These are phyloP conservation scores for Hemileccinum rubropunctum DNA, from an alignment of 768 basidiomycete species.

Conservation along the genomic window DNA sequence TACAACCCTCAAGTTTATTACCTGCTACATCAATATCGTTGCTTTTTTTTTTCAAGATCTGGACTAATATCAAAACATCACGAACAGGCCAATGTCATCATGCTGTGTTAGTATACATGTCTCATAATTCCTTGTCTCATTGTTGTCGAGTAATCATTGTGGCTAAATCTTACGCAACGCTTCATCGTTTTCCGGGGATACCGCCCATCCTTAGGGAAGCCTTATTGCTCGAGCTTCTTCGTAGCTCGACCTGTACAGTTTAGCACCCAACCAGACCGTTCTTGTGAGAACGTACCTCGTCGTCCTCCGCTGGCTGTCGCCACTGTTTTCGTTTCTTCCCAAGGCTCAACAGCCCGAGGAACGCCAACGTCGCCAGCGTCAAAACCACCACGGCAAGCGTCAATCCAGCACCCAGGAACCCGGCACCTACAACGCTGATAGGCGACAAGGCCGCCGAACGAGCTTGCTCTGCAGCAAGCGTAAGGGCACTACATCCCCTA, in stretches of 20 bases:
- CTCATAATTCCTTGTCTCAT: conserved; percentile 8
- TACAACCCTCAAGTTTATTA: conserved; percentile 1
- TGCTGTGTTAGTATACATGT: conserved; percentile 14
- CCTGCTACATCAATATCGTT: conserved; percentile 13
- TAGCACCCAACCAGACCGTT: neutral
- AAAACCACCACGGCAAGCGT: conserved; percentile 41
- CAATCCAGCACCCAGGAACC: conserved; percentile 63
- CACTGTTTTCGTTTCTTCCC: conserved; percentile 14
- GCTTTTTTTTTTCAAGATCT: conserved; percentile 17
- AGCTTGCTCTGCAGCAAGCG: conserved; percentile 28
- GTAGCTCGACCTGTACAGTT: conserved; percentile 23
- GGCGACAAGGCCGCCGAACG: conserved; percentile 33
- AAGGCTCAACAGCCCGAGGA: conserved; percentile 38
- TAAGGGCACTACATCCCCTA: conserved; percentile 54
- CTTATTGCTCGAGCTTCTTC: conserved; percentile 11
- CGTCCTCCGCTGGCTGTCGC: conserved; percentile 1
- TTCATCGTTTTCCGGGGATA: neutral
- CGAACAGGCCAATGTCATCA: conserved; percentile 15
- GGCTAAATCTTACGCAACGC: neutral
- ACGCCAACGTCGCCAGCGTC: conserved; percentile 37
- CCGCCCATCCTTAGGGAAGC: neutral
- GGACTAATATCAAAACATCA: conserved; percentile 20
- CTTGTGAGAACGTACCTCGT: conserved; percentile 16
- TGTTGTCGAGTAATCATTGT: conserved; percentile 1
- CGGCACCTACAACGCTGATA: conserved; percentile 59